Base-by-base conservation (phyloP, 169 alveolate species). In the Eimeria acervulina region DNA sequence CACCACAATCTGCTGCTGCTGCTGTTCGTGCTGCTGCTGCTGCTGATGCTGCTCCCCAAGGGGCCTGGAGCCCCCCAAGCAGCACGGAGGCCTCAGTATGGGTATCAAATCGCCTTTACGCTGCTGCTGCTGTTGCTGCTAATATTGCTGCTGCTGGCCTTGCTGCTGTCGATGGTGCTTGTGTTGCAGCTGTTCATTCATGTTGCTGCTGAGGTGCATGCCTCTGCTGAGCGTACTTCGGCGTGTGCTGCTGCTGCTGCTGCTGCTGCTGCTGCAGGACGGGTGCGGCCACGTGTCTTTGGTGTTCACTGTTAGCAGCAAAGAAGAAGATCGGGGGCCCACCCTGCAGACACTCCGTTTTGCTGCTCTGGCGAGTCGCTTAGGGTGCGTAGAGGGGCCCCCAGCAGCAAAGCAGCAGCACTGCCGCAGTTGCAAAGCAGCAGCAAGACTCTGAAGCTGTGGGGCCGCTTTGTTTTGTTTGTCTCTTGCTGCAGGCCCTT, bases 291-390 rank as follows among this genome's bases (percentile, higher is more conserved):
- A 81, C 70, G 70, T 81, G 36, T 31, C 90, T 36, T 8, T 81
- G 90, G 90, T 81, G 28, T 81, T 81, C 36, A 81, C 90, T n/a
- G 90, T 42, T 36, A 81, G 70, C 90, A 81, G 90, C 90, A 81
- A 81, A 23, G 52, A 26, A 72, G 70, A 68, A 6, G 90, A 81
- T 61, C 15, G 90, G 31, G 42, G 68, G 15, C 70, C 70, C 40
- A 81, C 90, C 28, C 44, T 81, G 90, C 90, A 81, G 90, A 81
- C 70, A 21, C 66, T 81, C 47, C 70, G 90, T 12, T 81, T 81
- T 81, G 90, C 90, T 81, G 90, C 90, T 19, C 42, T 47, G 15
- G 90, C 68, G 7, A 81, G 90, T 44, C 63, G 70, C 38, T 36
- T 81, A 21, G 72, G 90, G 90, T 81, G 52, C 17, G 90, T 47